Conservation (phyloP, 2,329 filamentous ascomycete genomes). For the Orbilia quercus region DNA sequence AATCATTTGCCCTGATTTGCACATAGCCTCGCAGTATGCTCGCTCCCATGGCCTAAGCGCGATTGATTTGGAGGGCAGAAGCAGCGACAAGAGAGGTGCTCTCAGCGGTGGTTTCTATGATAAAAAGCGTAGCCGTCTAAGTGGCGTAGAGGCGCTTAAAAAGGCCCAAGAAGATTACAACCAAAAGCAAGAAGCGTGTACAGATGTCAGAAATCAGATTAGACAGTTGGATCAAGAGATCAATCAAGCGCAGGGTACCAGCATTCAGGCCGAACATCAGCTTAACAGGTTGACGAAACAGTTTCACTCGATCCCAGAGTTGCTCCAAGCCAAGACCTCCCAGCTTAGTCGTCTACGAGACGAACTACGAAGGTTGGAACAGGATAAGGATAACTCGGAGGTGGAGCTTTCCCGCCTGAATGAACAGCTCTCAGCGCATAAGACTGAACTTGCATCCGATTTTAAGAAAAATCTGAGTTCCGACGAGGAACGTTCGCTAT, state of each 20-base stretch:
- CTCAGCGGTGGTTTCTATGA: slow-evolving; percentile 96
- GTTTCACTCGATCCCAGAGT: slow-evolving; percentile 48
- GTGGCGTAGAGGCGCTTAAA: slow-evolving; percentile 79
- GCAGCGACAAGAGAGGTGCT: slow-evolving; percentile 92
- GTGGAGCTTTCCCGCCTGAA: slow-evolving; percentile 79
- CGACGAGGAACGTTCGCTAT: slow-evolving; percentile 84
- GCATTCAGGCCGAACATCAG: slow-evolving; percentile 76
- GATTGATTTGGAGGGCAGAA: slow-evolving; percentile 94
- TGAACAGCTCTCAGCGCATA: slow-evolving; percentile 79
- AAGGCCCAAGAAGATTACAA: slow-evolving; percentile 82
- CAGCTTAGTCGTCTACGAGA: slow-evolving; percentile 78
- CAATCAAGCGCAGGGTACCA: slow-evolving; percentile 82
- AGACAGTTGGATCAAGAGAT: slow-evolving; percentile 88
- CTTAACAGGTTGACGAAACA: slow-evolving; percentile 50
- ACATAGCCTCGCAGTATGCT: slow-evolving; percentile 88
- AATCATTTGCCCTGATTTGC: slow-evolving; percentile 89
- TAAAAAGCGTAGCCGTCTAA: slow-evolving; percentile 83
- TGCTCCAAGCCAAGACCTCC: slow-evolving; percentile 39
- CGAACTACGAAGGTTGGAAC: slow-evolving; percentile 64
- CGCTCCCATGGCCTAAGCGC: slow-evolving; percentile 90
- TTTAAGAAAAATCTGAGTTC: slow-evolving; percentile 90
- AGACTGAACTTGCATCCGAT: slow-evolving; percentile 82
- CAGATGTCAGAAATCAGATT: slow-evolving; percentile 75
- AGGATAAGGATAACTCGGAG: slow-evolving; percentile 74
- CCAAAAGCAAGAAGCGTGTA: slow-evolving; percentile 71